These are phyloP conservation scores for Schizochytrium sp. DNA, from an alignment of 108 stramenopile genomes.

Conservation along the genomic window DNA sequence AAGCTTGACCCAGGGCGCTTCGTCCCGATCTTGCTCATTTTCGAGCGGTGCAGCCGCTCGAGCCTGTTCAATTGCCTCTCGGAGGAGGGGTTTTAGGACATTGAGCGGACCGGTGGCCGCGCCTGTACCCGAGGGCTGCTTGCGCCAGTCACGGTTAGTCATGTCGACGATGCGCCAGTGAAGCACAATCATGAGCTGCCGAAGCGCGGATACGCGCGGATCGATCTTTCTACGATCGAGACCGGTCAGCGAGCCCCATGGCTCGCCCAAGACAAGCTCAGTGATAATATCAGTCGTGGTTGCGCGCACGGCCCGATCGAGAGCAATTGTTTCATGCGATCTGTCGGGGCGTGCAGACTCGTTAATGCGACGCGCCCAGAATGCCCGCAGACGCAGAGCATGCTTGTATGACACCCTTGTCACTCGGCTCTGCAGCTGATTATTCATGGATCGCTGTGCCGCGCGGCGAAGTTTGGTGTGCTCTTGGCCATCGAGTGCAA, in stretches of 20 bases:
- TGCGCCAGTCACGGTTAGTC: background rate
- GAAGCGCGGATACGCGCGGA: background rate
- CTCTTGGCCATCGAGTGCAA: background rate
- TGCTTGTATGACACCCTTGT: background rate
- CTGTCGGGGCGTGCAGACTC: background rate
- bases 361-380: no score
- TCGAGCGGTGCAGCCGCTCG: background rate
- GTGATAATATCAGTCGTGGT: background rate
- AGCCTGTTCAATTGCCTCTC: background rate
- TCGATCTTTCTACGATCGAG: background rate
- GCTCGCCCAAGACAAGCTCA: background rate
- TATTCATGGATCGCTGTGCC: background rate
- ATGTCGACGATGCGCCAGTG: background rate
- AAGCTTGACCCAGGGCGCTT: background rate
- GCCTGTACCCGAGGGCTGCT: background rate
- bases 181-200: background rate
- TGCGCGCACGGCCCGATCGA: background rate
- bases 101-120: background rate
- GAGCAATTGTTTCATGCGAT: background rate
- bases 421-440: background rate
- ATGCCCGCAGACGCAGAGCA: background rate
- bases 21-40: background rate
- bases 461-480: background rate
- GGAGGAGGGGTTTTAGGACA: background rate
- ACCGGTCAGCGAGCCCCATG: background rate